Percentiles rank a stretch among this genome's conserved stretches.
These are phyloP conservation scores for Ganoderma lingzhi DNA, from an alignment of 1,284 basidiomycete species.

Conservation along the genomic window DNA sequence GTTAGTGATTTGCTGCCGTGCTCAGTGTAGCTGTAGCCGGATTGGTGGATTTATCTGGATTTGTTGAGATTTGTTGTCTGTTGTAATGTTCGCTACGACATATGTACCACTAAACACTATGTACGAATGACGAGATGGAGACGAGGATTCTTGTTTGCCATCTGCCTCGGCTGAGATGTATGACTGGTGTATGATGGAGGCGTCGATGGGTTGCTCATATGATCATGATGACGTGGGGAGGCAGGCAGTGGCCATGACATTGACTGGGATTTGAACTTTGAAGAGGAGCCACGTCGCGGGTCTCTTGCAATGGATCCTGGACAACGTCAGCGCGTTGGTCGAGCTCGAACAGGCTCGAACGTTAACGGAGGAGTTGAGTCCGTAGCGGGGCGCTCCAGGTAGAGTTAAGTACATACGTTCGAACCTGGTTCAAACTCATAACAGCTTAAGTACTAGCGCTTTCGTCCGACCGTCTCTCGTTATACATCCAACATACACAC, in stretches of 20 bases:
- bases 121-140: slow-evolving; percentile 9
- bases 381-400: too few species aligned
- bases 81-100: slow-evolving; percentile 8
- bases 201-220: too few species aligned
- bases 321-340: too few species aligned
- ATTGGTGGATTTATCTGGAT: neutral
- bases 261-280: neutral
- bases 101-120: slow-evolving; percentile 9
- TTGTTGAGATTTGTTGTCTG: slow-evolving; percentile 4
- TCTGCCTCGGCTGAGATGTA: neutral
- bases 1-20: slow-evolving; percentile 8
- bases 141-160: neutral
- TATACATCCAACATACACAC: neutral
- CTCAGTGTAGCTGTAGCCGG: slow-evolving; percentile 14
- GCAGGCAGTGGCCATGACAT: too few species aligned
- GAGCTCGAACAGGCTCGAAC: too few species aligned
- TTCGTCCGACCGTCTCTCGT: neutral
- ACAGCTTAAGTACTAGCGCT: neutral
- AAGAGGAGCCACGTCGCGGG: too few species aligned
- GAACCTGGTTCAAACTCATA: neutral
- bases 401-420: neutral
- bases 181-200: too few species aligned
- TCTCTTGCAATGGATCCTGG: too few species aligned
- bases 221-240: too few species aligned
- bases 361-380: too few species aligned